Base-by-base conservation (phyloP, 2,329 filamentous ascomycete genomes). In the Talaromyces sp. region DNA sequence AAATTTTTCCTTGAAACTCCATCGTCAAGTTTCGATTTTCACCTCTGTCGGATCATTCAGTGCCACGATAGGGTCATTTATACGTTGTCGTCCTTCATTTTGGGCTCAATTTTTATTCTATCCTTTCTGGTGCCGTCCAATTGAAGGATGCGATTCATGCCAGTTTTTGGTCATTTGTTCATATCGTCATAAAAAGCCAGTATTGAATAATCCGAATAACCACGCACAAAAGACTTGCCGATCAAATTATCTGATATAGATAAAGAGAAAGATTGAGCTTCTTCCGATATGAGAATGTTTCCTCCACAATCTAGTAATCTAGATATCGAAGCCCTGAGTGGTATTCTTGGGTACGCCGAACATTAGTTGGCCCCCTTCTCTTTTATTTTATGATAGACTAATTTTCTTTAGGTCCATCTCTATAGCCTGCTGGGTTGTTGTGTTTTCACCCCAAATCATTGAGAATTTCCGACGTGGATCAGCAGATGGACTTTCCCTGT, bases 391-490 rank as follows among this genome's bases (percentile, higher is more conserved):
- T 6, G 27, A 31, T 31, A 31, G 27, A 8, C 52, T 56, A 39
- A 56, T 1, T 22, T 22, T 25, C 41, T 35, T 71, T 56, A 92
- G 93, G 41, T 97, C 93, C 9, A 93, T 99, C 70, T 97, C 92
- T 54, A 97, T 99, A 75, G 93, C 93, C 60, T 97, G 93, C 76
- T 97, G 95, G 95, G 91, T 98, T 65, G 92, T 98, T 41, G 95
- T 99, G 65, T 99, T 97, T 81, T 95, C 92, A 0, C 95, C 95
- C 2, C 95, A 99, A 72, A 97, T 99, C 71, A 89, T 97, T 71
- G 92, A 97, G 74, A 97, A 97, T 75, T 97, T 97, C 80, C 89
- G 89, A 68, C 87, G 93, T 64, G 83, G 87, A 69, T 96, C 90
- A 47, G 92, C 93, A 65, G 92, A 97, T 75, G 94, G 93, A 2